Base-by-base conservation (phyloP, 805 yeast genomes). In the Sugiyamaella smithiae region DNA sequence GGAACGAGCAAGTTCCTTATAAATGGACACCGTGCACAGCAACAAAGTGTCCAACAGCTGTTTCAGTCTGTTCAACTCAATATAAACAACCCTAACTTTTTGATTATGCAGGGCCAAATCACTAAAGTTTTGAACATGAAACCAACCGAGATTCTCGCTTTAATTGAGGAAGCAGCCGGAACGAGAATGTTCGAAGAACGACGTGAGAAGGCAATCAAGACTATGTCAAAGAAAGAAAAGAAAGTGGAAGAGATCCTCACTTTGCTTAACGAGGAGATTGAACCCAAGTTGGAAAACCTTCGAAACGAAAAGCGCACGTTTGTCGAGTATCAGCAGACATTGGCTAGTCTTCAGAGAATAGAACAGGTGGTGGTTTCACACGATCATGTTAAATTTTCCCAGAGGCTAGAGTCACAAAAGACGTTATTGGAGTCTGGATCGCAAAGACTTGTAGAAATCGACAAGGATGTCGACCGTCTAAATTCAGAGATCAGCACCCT, bases 101-200 rank as follows among this genome's bases (percentile, higher is more conserved):
- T 93, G 58, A 93, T 93, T 61, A 93, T 95, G 99, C 99, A 93
- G 69, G 99, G 99, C 52, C 88, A 89, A 64, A 93, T 95, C 69
- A 95, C 99, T 28, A 91, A 93, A 66, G 97, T 93, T 55, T 75
- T 93, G 60, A 93, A 93, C 66, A 93, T 93, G 98, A 88, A 87
- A 59, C 95, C 99, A 0, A 72, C 80, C 1, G 98, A 93, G 66
- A 86, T 91, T 36, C 68, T 93, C 54, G 83, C 96, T 3, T 74
- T 93, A 57, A 88, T 93, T 47, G 99, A 93, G 67, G 99, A 93
- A 68, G 99, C 99, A 0, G 96, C 99, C 0, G 99, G 99, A 4
- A 93, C 99, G 0, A 81, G 91, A 55, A 87, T 91, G 76, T 93
- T 88, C 62, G 98, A 93, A 66, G 96, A 89, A 53, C 80, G 97